Base-by-base conservation (phyloP, 257 asterid species). In the Eustoma russellianum region DNA sequence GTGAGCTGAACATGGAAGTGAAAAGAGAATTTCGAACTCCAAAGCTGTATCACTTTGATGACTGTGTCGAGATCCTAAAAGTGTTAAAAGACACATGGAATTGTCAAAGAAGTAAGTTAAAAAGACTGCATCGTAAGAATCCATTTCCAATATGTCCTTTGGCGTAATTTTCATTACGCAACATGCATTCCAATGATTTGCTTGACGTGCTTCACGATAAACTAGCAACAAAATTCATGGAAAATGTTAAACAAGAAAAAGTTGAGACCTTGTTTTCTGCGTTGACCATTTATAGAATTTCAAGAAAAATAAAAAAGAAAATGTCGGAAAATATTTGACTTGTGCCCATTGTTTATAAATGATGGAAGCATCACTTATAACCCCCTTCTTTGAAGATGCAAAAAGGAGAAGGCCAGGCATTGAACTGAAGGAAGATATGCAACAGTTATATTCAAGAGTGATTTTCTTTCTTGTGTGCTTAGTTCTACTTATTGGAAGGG, bases 281-380 rank as follows among this genome's bases (percentile, higher is more conserved):
- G 70, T 59, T 59, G 66, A 62, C 79, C 72, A 55, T 24, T 24
- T 24, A 4, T 24, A 24, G 30, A 24, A 24, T 24, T 24, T 24
- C 30, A 24, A 24, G 73, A 78, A 80, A 78, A 68, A 66, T 66
- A 57, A 49, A 44, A 75, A 57, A 18, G 43, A 48, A 51, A 66
- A 54, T 74, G 72, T 69, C 58, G 64, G 74, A 77, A 66, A 47
- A 69, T 59, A 80, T 72, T 81, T 75, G 91, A 81, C 82, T 75
- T 65, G 44, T 58, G 69, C 65, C 19, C 63, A 14, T 13, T 55
- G 52, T 51, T 53, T 72, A 74, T 79, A 79, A 75, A 79, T 57
- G 54, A 60, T 69, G 77, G 61, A 41, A 56, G 41, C 52, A 52
- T 11, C 53, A 52, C 49, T 60, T 13, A 54, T 50, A 33, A n/a